These are phyloP conservation scores for Blepharisma stoltei DNA, from an alignment of 73 alveolate genomes.

Conservation along the genomic window DNA sequence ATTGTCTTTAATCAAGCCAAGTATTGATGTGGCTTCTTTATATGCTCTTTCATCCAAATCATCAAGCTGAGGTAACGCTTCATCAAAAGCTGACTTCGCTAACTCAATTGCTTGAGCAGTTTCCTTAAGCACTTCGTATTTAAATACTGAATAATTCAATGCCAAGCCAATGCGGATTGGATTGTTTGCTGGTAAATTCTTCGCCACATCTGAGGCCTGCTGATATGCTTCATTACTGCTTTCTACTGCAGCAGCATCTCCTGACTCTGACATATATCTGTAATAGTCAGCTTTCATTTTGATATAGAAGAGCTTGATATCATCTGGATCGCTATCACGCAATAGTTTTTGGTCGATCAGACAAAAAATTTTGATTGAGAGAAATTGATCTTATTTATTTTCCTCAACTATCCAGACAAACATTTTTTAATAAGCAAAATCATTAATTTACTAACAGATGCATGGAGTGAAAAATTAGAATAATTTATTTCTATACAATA, in stretches of 20 bases:
- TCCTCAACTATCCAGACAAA: too few species aligned
- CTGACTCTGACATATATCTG: slow-evolving; percentile 77
- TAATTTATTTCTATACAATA: too few species aligned
- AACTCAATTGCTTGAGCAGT: slow-evolving; percentile 60
- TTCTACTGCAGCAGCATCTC: slow-evolving; percentile 57
- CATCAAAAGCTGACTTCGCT: slow-evolving; percentile 61
- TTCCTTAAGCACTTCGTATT: slow-evolving; percentile 66
- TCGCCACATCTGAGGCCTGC: slow-evolving; percentile 59
- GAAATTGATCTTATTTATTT: too few species aligned
- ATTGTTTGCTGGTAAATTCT: slow-evolving; percentile 56
- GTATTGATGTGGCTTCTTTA: slow-evolving; percentile 56
- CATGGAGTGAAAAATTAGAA: too few species aligned
- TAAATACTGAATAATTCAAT: slow-evolving; percentile 63
- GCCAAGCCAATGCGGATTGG: slow-evolving; percentile 72
- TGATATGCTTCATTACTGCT: slow-evolving; percentile 57
- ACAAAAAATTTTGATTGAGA: too few species aligned
- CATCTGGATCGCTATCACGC: slow-evolving; percentile 50
- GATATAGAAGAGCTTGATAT: slow-evolving; percentile 65
- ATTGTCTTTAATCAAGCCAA: slow-evolving; percentile 71
- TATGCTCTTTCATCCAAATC: slow-evolving; percentile 60
- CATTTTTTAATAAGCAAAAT: too few species aligned
- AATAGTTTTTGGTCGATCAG: slow-evolving; percentile 53
- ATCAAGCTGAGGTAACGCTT: slow-evolving; percentile 54
- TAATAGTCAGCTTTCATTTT: slow-evolving; percentile 82
- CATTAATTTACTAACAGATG: too few species aligned